These are phyloP conservation scores for Globisporangium viniferum DNA, from an alignment of 352 stramenopile genomes.

Conservation along the genomic window DNA sequence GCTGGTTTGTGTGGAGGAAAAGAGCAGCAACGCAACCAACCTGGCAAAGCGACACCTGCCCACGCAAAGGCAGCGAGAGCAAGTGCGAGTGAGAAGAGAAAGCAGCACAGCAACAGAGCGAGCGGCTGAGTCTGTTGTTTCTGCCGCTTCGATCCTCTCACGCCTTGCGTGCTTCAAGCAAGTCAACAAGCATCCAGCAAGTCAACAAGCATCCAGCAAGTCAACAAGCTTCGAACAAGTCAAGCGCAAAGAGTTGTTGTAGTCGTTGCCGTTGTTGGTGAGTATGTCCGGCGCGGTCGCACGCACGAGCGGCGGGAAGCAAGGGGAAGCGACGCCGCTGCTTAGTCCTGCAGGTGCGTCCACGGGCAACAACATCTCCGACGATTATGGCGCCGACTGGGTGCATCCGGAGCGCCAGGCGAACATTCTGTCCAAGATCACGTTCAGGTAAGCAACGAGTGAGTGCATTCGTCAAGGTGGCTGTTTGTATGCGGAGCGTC, in stretches of 20 bases:
- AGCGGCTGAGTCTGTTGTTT: background rate
- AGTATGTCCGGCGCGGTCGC: background rate
- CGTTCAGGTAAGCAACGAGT: conserved; percentile 11
- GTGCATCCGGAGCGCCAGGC: conserved; percentile 6
- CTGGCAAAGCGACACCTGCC: background rate
- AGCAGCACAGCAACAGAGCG: background rate
- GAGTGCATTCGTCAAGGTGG: background rate
- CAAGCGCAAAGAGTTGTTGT: background rate
- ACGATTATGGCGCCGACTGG: background rate
- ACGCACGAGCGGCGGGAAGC: conserved; percentile 2
- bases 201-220: background rate
- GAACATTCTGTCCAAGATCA: conserved; percentile 14
- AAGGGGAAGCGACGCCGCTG: background rate
- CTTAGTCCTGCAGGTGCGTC: background rate
- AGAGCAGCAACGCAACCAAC: background rate
- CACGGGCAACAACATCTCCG: background rate
- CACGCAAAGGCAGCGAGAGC: background rate
- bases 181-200: background rate
- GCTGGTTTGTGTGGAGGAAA: background rate
- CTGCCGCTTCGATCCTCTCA: background rate
- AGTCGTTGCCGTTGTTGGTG: background rate
- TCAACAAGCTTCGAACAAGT: background rate
- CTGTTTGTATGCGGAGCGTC: background rate
- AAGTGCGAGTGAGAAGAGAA: background rate
- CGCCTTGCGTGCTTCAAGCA: background rate